Conservation (phyloP, 495 filamentous ascomycete genomes). For the Letharia columbiana region DNA sequence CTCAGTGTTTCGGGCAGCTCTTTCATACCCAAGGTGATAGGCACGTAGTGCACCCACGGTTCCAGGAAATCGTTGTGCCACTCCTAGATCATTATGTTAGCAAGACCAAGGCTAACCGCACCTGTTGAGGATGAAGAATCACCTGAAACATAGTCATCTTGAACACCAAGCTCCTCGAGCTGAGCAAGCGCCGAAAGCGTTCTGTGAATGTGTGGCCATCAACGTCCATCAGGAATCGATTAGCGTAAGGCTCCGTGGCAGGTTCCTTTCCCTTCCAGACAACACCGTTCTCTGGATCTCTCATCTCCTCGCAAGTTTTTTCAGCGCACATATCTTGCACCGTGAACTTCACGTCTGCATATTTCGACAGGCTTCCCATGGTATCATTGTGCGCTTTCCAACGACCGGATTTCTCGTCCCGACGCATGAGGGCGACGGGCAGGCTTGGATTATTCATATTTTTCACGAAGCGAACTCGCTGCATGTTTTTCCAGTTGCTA, state of each 20-base stretch:
- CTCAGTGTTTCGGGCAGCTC: not conserved
- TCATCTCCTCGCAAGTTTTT: not conserved
- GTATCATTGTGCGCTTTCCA: not conserved
- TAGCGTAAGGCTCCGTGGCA: not conserved
- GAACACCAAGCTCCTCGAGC: not conserved
- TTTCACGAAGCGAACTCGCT: not conserved
- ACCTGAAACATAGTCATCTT: conserved; percentile 1
- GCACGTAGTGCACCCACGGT: not conserved
- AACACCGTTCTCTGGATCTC: not conserved
- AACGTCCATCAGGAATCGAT: not conserved
- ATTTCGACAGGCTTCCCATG: not conserved
- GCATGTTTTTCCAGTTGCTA: not conserved
- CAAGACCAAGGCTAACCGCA: no score
- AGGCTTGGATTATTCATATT: not conserved
- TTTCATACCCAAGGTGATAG: not conserved
- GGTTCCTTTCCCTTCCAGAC: not conserved
- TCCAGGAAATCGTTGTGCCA: not conserved
- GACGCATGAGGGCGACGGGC: not conserved
- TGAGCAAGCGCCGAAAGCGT: not conserved
- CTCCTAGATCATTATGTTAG: not conserved
- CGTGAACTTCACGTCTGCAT: not conserved
- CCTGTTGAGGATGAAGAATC: not conserved
- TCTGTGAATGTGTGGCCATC: not conserved
- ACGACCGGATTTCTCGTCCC: not conserved
- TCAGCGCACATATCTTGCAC: not conserved